phyloP scores from a whole-genome alignment of 2,329 filamentous ascomycete genomes.

The Pyrenochaeta sp. region DNA sequence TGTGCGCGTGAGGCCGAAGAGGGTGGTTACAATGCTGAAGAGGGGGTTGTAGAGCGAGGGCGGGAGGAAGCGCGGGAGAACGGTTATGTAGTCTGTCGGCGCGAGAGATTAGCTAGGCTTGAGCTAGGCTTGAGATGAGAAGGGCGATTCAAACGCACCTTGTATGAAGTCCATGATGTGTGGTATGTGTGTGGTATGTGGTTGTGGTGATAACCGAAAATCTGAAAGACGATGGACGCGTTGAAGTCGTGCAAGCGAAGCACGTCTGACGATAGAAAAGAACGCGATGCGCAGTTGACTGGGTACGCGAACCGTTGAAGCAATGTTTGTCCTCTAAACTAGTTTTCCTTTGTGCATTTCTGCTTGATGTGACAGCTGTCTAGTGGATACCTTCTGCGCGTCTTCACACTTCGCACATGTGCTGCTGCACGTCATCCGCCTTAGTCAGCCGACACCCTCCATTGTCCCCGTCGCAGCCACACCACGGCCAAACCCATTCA shows the following conservation, averaged over 20 bases:
- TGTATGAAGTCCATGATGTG: constrained; percentile 42
- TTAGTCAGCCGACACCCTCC: constrained; percentile 8
- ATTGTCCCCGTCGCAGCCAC: neutral
- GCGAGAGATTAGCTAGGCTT: constrained; percentile 15
- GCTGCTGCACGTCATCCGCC: constrained; percentile 20
- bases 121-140: neutral
- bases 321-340: no score
- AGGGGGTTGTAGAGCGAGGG: constrained; percentile 40
- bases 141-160: constrained; percentile 16
- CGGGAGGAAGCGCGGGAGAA: constrained; percentile 42
- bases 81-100: constrained; percentile 40
- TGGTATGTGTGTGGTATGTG: constrained; percentile 11
- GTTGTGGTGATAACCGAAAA: no score
- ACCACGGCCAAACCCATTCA: constrained; percentile 1
- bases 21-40: constrained; percentile 36
- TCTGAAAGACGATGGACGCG: constrained; percentile 22
- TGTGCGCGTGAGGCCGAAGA: constrained; percentile 36
- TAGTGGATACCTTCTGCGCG: constrained; percentile 5
- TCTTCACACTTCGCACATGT: constrained; percentile 10
- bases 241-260: no score
- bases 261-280: no score
- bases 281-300: no score
- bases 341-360: constrained; percentile 8
- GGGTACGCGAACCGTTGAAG: no score
- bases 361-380: constrained; percentile 24